Evolutionary conservation across 306 rosid genomes (phyloP).

Genomic region (Dicorynia guianensis): DNA sequence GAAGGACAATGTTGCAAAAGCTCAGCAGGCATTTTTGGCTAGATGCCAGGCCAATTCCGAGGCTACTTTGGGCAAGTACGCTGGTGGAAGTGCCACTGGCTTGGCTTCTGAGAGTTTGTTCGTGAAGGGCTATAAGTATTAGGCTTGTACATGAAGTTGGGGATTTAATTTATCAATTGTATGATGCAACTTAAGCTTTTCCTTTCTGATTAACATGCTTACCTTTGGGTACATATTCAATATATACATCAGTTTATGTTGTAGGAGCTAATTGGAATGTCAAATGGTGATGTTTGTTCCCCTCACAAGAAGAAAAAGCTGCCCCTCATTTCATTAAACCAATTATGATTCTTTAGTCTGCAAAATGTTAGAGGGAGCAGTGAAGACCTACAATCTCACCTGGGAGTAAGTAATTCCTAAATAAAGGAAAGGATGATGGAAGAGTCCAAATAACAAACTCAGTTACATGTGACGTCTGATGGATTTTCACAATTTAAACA

Average conservation of each 20-base stretch:
- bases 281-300: not conserved
- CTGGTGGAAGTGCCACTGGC: slow-evolving; percentile 57
- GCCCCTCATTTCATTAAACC: not conserved
- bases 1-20: slow-evolving; percentile 78
- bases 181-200: slow-evolving; percentile 42
- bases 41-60: slow-evolving; percentile 88
- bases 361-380: no score
- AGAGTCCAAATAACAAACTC: not conserved
- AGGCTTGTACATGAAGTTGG: slow-evolving; percentile 27
- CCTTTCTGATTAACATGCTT: slow-evolving; percentile 45
- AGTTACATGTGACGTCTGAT: not conserved
- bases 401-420: not conserved
- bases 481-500: not conserved
- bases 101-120: slow-evolving; percentile 76
- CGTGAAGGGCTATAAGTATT: slow-evolving; percentile 77
- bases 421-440: not conserved
- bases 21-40: slow-evolving; percentile 71
- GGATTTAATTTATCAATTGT: slow-evolving; percentile 31
- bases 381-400: no score
- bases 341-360: no score
- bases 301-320: not conserved
- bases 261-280: slow-evolving; percentile 35
- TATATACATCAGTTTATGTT: slow-evolving; percentile 16
- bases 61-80: slow-evolving; percentile 78
- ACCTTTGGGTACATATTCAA: slow-evolving; percentile 33